A percentile compares a stretch with the other conserved stretches of the same genome.
These are phyloP conservation scores for Magnaporthiopsis incrustans DNA, from an alignment of 2,329 filamentous ascomycete genomes.

Conservation along the genomic window DNA sequence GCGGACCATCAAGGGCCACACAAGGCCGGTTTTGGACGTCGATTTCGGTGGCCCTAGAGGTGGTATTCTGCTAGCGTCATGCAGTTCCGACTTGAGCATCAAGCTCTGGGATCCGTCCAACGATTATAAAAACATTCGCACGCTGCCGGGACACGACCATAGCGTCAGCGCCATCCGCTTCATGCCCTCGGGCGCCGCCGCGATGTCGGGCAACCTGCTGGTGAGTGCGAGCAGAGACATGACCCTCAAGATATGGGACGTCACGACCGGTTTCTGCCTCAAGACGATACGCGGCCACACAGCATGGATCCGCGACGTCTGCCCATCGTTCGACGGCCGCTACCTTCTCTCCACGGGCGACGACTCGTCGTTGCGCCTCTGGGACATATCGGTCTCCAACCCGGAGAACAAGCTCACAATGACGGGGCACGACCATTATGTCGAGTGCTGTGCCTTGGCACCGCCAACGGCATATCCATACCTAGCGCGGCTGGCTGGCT, in stretches of 20 bases:
- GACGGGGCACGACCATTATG: slow-evolving; percentile 76
- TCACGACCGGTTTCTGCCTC: slow-evolving; percentile 85
- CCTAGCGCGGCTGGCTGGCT: slow-evolving; percentile 66
- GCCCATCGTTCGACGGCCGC: slow-evolving; percentile 72
- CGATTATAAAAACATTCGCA: slow-evolving; percentile 92
- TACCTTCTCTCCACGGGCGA: slow-evolving; percentile 77
- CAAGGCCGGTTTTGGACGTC: slow-evolving; percentile 77
- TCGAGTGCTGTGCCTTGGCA: slow-evolving; percentile 82
- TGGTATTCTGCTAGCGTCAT: slow-evolving; percentile 69
- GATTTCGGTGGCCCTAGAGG: slow-evolving; percentile 84
- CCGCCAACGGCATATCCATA: slow-evolving; percentile 72
- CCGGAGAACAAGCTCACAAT: slow-evolving; percentile 71
- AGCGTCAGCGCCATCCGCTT: slow-evolving; percentile 85
- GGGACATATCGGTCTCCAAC: slow-evolving; percentile 66
- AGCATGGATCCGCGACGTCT: slow-evolving; percentile 88
- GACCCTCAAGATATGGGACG: slow-evolving; percentile 83
- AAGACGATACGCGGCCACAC: slow-evolving; percentile 81
- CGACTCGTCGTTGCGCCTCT: slow-evolving; percentile 73
- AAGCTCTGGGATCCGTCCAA: slow-evolving; percentile 91
- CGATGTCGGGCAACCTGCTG: slow-evolving; percentile 74
- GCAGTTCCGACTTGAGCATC: slow-evolving; percentile 84
- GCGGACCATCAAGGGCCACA: slow-evolving; percentile 85
- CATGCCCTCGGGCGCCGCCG: slow-evolving; percentile 73
- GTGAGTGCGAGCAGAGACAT: slow-evolving; percentile 82
- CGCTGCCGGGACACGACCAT: slow-evolving; percentile 84